Percentiles rank a stretch among this genome's conserved stretches.
Evolutionary conservation across 345 rosid genomes (phyloP).

Genomic region (Lumnitzera racemosa): DNA sequence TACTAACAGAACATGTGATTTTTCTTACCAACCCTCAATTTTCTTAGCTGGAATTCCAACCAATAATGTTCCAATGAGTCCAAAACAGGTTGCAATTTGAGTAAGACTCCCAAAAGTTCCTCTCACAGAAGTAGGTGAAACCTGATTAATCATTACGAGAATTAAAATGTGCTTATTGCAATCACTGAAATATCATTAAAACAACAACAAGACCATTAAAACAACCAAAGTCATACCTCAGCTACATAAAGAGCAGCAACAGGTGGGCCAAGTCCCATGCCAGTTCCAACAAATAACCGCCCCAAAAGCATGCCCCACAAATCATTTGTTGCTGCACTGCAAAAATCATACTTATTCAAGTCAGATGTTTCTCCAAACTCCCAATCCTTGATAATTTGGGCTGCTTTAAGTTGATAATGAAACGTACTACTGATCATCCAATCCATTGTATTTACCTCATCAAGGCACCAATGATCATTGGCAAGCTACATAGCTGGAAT

Average conservation of each 20-base stretch:
- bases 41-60: constrained; percentile 80
- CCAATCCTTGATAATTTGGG: not conserved
- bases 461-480: constrained; percentile 81
- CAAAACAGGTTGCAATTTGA: constrained; percentile 78
- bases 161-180: too few relatives aligned
- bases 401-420: not conserved
- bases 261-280: constrained; percentile 91
- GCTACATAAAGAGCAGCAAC: constrained; percentile 91
- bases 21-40: constrained; percentile 60
- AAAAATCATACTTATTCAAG: constrained; percentile 11
- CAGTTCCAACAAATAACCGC: constrained; percentile 83
- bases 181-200: too few relatives aligned
- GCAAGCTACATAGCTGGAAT: constrained; percentile 82
- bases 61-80: constrained; percentile 63
- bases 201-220: not conserved
- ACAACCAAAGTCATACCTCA: constrained; percentile 50
- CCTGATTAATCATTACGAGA: constrained; percentile 21
- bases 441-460: constrained; percentile 42
- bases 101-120: constrained; percentile 86
- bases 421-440: too few relatives aligned
- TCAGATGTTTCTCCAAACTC: constrained; percentile 1
- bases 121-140: constrained; percentile 87
- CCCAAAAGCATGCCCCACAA: constrained; percentile 93
- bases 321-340: constrained; percentile 72
- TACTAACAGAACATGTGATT: constrained; percentile 6